A percentile compares a stretch with the other conserved stretches of the same genome.
Evolutionary conservation across 768 basidiomycete species (phyloP).

Genomic region (Lepiota venenata): DNA sequence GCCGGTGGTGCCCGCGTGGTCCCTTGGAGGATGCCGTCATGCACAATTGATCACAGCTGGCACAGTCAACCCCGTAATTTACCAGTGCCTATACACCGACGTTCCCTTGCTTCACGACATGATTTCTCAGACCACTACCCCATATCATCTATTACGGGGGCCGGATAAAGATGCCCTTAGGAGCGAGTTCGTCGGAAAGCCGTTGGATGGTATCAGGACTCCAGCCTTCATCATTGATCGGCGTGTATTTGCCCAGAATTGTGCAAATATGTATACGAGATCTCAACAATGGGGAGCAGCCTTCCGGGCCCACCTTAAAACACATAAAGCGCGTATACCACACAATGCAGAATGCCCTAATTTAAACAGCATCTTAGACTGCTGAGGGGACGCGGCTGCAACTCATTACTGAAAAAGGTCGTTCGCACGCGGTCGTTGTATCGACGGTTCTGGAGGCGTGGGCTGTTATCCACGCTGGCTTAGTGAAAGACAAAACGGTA

Average conservation of each 20-base stretch:
- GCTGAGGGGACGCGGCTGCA: conserved; percentile 72
- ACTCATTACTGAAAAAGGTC: conserved; percentile 49
- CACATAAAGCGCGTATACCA: conserved; percentile 56
- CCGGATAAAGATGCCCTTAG: conserved; percentile 49
- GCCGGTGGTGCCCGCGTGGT: background rate
- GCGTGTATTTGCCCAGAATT: conserved; percentile 68
- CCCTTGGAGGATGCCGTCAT: background rate
- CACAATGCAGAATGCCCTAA: background rate
- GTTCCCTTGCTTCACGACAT: conserved; percentile 10
- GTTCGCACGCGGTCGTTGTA: conserved; percentile 63
- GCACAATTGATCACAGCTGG: too few relatives aligned
- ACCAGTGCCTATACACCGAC: too few relatives aligned
- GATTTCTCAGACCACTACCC: conserved; percentile 22
- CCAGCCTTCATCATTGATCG: conserved; percentile 81
- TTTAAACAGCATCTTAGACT: conserved; percentile 42
- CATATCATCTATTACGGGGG: conserved; percentile 16
- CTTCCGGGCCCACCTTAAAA: conserved; percentile 85
- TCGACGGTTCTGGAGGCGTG: conserved; percentile 87
- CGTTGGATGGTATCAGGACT: conserved; percentile 58
- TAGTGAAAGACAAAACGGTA: conserved; percentile 69
- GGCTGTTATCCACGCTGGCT: conserved; percentile 61
- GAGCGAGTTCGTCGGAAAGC: conserved; percentile 54
- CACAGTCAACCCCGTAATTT: too few relatives aligned
- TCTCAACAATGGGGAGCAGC: conserved; percentile 62
- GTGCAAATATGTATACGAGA: conserved; percentile 65